These are phyloP conservation scores for Adenanthera pavonina DNA, from an alignment of 306 rosid genomes.

Conservation along the genomic window DNA sequence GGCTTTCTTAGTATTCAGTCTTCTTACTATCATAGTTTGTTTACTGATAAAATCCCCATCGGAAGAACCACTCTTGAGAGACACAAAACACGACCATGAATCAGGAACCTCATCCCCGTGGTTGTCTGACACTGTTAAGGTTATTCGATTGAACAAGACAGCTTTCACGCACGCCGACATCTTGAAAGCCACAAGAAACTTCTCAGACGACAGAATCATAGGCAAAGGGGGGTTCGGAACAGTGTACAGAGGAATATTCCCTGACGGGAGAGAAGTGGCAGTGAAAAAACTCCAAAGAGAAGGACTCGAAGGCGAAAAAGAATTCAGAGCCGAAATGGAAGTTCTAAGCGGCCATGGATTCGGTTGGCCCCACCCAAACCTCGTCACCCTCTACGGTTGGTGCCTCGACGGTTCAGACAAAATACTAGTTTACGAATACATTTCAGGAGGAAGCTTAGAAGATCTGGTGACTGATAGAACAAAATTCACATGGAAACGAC, in stretches of 20 bases:
- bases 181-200: conserved; percentile 73
- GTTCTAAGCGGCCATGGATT: conserved; percentile 78
- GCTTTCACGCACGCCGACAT: conserved; percentile 85
- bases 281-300: conserved; percentile 86
- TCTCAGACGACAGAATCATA: conserved; percentile 80
- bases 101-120: conserved; percentile 71
- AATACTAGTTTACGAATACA: conserved; percentile 81
- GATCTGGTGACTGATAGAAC: conserved; percentile 64
- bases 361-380: conserved; percentile 95
- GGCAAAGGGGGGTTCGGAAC: conserved; percentile 97
- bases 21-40: conserved; percentile 57
- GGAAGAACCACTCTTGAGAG: conserved; percentile 53
- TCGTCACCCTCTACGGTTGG: conserved; percentile 95
- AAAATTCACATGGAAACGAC: conserved; percentile 62
- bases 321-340: conserved; percentile 91
- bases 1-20: conserved; percentile 56
- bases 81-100: conserved; percentile 51
- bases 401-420: conserved; percentile 73
- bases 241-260: conserved; percentile 77
- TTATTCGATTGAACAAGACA: conserved; percentile 81
- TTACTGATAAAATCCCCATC: conserved; percentile 51
- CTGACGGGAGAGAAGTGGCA: conserved; percentile 83
- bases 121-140: conserved; percentile 67
- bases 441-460: conserved; percentile 91
- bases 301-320: conserved; percentile 90